Percentiles rank a stretch among this genome's conserved stretches.
Conservation (phyloP, 2,329 filamentous ascomycete genomes). For the Aureobasidium pullulans region DNA sequence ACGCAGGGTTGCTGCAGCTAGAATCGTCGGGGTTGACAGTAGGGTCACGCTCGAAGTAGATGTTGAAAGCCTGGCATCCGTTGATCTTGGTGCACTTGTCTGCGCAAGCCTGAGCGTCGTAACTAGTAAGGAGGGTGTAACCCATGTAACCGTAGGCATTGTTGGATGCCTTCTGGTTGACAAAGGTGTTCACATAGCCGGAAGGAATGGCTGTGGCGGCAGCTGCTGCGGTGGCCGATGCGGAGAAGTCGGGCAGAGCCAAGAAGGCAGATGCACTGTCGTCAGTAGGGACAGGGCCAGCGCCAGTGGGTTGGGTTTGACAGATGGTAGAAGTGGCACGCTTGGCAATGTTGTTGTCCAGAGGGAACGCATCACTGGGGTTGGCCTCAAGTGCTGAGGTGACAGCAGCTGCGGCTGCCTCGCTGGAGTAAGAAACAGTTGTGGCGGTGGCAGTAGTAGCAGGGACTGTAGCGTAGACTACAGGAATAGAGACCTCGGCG, state of each 20-base stretch:
- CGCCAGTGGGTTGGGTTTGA: constrained; percentile 26
- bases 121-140: constrained; percentile 14
- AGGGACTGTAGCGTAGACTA: constrained; percentile 10
- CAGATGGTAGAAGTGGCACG: constrained; percentile 20
- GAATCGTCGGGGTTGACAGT: constrained; percentile 24
- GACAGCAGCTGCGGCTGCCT: constrained; percentile 6
- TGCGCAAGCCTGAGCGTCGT: constrained; percentile 14
- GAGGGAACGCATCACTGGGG: not conserved
- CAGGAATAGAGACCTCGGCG: constrained; percentile 8
- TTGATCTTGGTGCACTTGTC: constrained; percentile 15
- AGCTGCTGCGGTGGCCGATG: constrained; percentile 15
- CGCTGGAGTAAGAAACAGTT: not conserved
- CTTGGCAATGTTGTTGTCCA: not conserved
- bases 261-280: constrained; percentile 12
- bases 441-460: constrained; percentile 4
- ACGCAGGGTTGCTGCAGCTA: constrained; percentile 28
- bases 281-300: constrained; percentile 21
- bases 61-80: constrained; percentile 18
- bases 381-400: constrained; percentile 5
- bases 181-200: constrained; percentile 17
- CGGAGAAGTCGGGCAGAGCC: constrained; percentile 14
- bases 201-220: constrained; percentile 16
- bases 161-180: constrained; percentile 8
- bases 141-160: constrained; percentile 21
- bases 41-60: constrained; percentile 30